A percentile compares a stretch with the other conserved stretches of the same genome.
Conservation (phyloP, 1,139 yeast genomes). For the Kodamaea sp. region DNA sequence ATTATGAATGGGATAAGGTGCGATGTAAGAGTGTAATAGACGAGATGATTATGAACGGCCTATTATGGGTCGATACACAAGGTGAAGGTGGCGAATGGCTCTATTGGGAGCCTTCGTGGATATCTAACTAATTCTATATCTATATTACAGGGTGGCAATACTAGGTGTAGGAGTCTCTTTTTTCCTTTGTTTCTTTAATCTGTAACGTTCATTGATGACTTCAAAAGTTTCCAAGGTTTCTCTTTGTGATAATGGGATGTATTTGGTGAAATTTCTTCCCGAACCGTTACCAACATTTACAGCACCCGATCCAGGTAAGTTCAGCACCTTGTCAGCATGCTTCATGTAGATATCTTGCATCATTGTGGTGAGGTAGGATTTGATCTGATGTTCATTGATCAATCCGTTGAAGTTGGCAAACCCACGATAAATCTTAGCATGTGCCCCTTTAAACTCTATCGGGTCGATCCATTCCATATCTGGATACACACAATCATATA, state of each 20-base stretch:
- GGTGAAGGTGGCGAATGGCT: conserved; percentile 43
- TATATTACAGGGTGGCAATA: too few relatives aligned
- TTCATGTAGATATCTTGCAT: conserved; percentile 23
- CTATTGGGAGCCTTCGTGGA: conserved; percentile 63
- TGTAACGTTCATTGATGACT: conserved; percentile 62
- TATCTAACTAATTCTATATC: conserved; percentile 7
- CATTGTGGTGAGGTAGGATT: conserved; percentile 31
- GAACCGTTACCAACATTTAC: conserved; percentile 70
- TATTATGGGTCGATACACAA: conserved; percentile 77
- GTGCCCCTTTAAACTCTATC: conserved; percentile 14
- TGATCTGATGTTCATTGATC: conserved; percentile 34
- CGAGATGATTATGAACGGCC: conserved; percentile 77
- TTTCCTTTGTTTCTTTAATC: conserved; percentile 36
- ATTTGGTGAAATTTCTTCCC: conserved; percentile 54
- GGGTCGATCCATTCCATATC: conserved; percentile 61
- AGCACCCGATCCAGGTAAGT: conserved; percentile 26
- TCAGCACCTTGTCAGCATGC: conserved; percentile 18
- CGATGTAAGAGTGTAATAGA: conserved; percentile 64
- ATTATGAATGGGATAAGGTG: conserved; percentile 64
- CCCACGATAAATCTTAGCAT: conserved; percentile 20
- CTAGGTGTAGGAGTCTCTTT: conserved; percentile 1
- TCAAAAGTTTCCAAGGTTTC: conserved; percentile 62
- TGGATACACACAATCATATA: conserved; percentile 81
- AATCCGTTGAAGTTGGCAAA: conserved; percentile 29
- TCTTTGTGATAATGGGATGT: conserved; percentile 57